These are phyloP conservation scores for Umbelopsis sp. DNA, from an alignment of 192 early-diverging fungal genomes.

Conservation along the genomic window DNA sequence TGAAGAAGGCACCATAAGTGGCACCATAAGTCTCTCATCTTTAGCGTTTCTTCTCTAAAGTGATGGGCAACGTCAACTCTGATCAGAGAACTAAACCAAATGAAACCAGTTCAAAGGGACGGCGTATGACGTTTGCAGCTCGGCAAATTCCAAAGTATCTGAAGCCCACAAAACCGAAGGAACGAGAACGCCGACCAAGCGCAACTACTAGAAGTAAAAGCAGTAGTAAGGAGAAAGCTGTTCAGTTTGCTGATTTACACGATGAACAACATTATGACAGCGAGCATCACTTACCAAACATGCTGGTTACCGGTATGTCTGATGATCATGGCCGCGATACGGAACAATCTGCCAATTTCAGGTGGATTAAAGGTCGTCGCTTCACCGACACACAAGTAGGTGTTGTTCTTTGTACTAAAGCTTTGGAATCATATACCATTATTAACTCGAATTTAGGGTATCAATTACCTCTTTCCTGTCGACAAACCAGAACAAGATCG, in stretches of 20 bases:
- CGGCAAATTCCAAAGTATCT: constrained; percentile 8
- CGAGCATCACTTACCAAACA: neutral
- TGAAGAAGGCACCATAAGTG: neutral
- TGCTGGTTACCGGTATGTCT: neutral
- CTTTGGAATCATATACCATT: no score
- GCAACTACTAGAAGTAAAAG: neutral
- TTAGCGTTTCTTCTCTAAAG: neutral
- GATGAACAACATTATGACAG: neutral
- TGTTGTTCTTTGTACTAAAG: neutral
- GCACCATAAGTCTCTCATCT: neutral
- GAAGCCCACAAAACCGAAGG: neutral
- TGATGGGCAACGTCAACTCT: neutral
- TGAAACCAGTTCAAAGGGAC: neutral
- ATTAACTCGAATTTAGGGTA: neutral
- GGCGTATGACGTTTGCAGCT: neutral
- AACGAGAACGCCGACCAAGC: neutral
- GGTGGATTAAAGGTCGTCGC: constrained; percentile 7
- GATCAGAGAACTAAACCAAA: neutral
- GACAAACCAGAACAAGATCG: constrained; percentile 36
- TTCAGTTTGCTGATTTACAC: neutral
- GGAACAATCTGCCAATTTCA: neutral
- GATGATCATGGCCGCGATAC: neutral
- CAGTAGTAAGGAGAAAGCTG: neutral
- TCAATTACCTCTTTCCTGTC: constrained; percentile 29
- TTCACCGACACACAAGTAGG: constrained; percentile 3